Base-by-base conservation (phyloP, 768 basidiomycete species). In the Serendipita sp. region DNA sequence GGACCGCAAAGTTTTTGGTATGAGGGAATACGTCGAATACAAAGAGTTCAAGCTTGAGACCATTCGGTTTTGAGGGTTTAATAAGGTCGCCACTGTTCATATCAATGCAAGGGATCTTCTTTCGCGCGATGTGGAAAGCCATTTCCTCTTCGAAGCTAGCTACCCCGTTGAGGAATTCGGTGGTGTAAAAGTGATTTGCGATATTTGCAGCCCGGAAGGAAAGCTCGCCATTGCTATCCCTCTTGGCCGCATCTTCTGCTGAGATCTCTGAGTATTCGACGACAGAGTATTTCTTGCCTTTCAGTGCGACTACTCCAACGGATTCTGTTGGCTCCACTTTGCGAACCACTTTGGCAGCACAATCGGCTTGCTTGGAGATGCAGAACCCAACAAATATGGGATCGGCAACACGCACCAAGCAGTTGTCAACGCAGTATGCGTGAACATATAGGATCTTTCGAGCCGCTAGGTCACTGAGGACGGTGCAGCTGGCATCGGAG, bases 31-130 rank as follows among this genome's bases (percentile, higher is more conserved):
- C 96, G 75, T 99, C 96, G 71, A 99, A 99, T 36, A 99, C 88
- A 75, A 99, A 99, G 77, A 94, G 78, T 75, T 99, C 96, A 66
- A 99, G 83, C 76, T 99, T 99, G 91, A 98, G 95, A 66, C 96
- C 96, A 73, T 99, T 98, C n/a, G 92, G 89, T 71, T 85, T 85
- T 66, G 75, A 73, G 1, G 96, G 94, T 71, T 93, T 94, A 71
- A 94, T 74, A 3, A 70, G 29, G 66, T 83, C 77, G 18, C 90
- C 93, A 13, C 81, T 80, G 64, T 79, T 70, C 65, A 91, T 69
- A 71, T 91, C 84, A 67, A 93, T 77, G 69, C 87, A 82, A 4
- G 92, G 79, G 68, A 99, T 98, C 81, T 98, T 99, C 77, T 99
- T 99, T 69, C 87, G 84, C 44, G 96, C 96, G 69, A 99, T 93